Conservation (phyloP, 2,329 filamentous ascomycete genomes). For the Pseudophaeomoniella oleicola region DNA sequence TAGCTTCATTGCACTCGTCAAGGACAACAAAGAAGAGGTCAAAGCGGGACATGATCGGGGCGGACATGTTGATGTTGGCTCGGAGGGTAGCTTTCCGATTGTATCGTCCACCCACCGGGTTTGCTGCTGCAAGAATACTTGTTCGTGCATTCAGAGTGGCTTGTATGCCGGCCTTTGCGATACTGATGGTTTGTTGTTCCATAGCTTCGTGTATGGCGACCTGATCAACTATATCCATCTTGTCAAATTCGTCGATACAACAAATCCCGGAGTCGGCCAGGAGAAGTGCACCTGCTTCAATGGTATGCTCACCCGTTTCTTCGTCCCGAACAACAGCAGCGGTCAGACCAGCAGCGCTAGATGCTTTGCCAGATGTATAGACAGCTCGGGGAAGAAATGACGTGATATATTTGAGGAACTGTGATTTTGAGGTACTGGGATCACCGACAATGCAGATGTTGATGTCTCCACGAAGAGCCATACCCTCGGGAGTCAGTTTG, state of each 20-base stretch:
- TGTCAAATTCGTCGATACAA: conserved; percentile 98
- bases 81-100: conserved; percentile 90
- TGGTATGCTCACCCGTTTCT: conserved; percentile 96
- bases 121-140: conserved; percentile 88
- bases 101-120: conserved; percentile 91
- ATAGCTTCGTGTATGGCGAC: conserved; percentile 99
- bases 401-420: conserved; percentile 87
- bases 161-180: conserved; percentile 96
- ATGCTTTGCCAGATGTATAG: conserved; percentile 95
- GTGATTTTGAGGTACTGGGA: conserved; percentile 91
- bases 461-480: conserved; percentile 91
- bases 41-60: conserved; percentile 98
- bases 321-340: conserved; percentile 96
- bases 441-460: conserved; percentile 98
- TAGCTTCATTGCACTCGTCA: conserved; percentile 85
- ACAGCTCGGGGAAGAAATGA: conserved; percentile 92
- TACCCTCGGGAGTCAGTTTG: conserved; percentile 83
- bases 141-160: conserved; percentile 93
- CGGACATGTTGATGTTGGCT: conserved; percentile 95
- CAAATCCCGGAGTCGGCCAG: conserved; percentile 93
- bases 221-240: conserved; percentile 96
- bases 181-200: conserved; percentile 99
- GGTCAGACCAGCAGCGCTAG: conserved; percentile 90
- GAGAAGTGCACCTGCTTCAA: conserved; percentile 96
- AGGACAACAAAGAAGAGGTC: conserved; percentile 97